Base-by-base conservation (phyloP, 345 rosid species). In the Populus pruinosa region DNA sequence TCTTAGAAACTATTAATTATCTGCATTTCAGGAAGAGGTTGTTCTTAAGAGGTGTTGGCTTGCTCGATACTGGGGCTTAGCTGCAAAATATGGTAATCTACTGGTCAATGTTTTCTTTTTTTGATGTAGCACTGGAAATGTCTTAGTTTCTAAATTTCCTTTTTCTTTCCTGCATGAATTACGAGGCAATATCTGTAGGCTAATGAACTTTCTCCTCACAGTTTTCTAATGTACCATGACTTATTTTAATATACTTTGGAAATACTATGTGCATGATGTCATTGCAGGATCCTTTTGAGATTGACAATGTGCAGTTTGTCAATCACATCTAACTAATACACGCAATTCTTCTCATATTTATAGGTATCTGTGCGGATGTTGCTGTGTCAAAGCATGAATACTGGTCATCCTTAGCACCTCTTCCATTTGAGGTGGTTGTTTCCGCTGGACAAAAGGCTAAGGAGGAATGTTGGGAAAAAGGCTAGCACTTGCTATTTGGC, bases 1-100 rank as follows among this genome's bases (percentile, higher is more conserved):
- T 62, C 41, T 72, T 61, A 50, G 66, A 73, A 76, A 18, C 68
- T 33, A 41, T 67, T 69, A 77, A 59, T 69, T 73, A 73, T 85
- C 49, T 79, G 55, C 70, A 67, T 92, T 85, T 87, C 86, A 96
- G 99, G 99, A 96, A 84, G 99, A 96, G 89, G 98, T 96, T 75
- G 99, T 96, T 71, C 80, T 96, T 80, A 96, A 96, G 92, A 92
- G 98, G 84, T 96, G 99, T 76, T 96, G 99, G 98, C 98, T 96
- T 87, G 98, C 99, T 78, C 95, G 98, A 70, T 92, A 94, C 82
- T 88, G 97, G 99, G 97, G 96, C 50, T 84, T 96, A 79, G 97
- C 97, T 76, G 94, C 89, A n/a, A 86, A 88, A 73, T 92, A 91
- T 83, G 98, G 98, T 93, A 88, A 81, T 68, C 56, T 62, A 43